A percentile compares a stretch with the other conserved stretches of the same genome.
These are phyloP conservation scores for Kwoniella mangroviensis DNA, from an alignment of 768 basidiomycete genomes.

Conservation along the genomic window DNA sequence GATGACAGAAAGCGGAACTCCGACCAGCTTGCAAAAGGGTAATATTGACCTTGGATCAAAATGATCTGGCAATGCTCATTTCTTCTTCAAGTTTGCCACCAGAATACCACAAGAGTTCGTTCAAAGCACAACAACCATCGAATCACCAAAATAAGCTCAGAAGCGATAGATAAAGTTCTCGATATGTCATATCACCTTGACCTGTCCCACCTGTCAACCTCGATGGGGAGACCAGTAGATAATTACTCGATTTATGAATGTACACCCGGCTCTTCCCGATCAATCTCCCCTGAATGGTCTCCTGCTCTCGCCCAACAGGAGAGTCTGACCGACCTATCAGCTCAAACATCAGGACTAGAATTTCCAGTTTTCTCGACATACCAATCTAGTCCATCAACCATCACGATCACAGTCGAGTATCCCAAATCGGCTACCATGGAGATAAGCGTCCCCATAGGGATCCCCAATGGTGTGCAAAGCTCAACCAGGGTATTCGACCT, in stretches of 20 bases:
- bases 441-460: neutral
- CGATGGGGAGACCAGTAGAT: neutral
- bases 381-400: neutral
- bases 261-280: neutral
- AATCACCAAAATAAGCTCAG: too few relatives aligned
- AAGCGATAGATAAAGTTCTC: too few relatives aligned
- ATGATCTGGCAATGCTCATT: too few relatives aligned
- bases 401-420: neutral
- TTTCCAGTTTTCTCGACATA: neutral
- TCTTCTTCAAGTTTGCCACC: too few relatives aligned
- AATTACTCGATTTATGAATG: neutral
- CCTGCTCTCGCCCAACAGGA: neutral
- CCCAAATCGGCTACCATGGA: neutral
- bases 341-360: neutral
- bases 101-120: too few relatives aligned
- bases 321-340: neutral
- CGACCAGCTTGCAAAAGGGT: too few relatives aligned
- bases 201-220: too few relatives aligned
- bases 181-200: too few relatives aligned
- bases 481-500: neutral
- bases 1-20: too few relatives aligned
- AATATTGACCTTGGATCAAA: too few relatives aligned
- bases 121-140: too few relatives aligned
- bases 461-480: neutral
- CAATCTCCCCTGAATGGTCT: neutral